Evolutionary conservation across 139 green algal genomes (phyloP).

Genomic region (Coelastrella sp.): DNA sequence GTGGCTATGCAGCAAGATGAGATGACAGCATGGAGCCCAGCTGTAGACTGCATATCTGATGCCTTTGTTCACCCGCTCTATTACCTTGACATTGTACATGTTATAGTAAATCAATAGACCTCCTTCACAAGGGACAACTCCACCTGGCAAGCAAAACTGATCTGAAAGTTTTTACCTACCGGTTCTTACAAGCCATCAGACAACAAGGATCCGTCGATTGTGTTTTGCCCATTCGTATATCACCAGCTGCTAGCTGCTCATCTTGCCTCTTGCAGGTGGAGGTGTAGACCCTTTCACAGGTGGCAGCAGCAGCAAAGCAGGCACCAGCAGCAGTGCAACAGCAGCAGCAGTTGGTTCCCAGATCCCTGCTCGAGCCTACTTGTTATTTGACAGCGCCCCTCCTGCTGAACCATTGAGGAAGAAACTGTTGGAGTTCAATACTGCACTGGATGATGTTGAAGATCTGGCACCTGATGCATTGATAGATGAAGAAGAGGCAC

Average conservation of each 20-base stretch:
- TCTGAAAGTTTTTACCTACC: too few species aligned
- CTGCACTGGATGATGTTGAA: background rate
- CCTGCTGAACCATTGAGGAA: slow-evolving; percentile 50
- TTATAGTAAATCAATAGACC: too few species aligned
- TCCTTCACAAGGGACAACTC: too few species aligned
- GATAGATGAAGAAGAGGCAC: slow-evolving; percentile 54
- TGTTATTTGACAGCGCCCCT: slow-evolving; percentile 69
- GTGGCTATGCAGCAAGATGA: too few species aligned
- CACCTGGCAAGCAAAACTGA: too few species aligned
- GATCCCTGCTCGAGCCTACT: slow-evolving; percentile 47
- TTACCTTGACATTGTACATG: too few species aligned
- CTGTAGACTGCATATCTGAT: too few species aligned
- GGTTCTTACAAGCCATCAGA: too few species aligned
- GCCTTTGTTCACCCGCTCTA: too few species aligned
- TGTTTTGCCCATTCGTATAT: too few species aligned
- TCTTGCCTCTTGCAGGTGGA: slow-evolving; percentile 45
- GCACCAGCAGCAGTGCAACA: background rate
- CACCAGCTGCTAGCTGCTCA: background rate
- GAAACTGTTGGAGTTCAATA: slow-evolving; percentile 65
- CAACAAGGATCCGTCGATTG: too few species aligned
- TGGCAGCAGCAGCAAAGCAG: slow-evolving; percentile 27
- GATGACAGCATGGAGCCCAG: too few species aligned
- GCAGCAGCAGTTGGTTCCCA: slow-evolving; percentile 43
- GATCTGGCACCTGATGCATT: slow-evolving; percentile 42
- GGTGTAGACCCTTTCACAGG: slow-evolving; percentile 68